Evolutionary conservation across 1,284 basidiomycete genomes (phyloP).

Genomic region (Farysia itapuensis): DNA sequence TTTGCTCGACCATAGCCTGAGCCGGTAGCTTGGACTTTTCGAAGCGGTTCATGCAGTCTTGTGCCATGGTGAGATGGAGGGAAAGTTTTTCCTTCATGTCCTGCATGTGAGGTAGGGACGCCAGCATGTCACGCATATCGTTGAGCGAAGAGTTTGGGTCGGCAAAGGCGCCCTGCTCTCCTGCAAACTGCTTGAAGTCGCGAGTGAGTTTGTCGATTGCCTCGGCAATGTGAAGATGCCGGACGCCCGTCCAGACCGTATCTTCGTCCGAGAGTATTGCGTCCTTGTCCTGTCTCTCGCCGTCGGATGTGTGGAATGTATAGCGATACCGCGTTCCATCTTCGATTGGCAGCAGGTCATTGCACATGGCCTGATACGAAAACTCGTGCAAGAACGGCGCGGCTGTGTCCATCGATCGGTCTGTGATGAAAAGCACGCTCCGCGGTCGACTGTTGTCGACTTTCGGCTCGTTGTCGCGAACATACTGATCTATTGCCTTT

Average conservation of each 20-base stretch:
- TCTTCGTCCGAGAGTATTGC: slow-evolving; percentile 82
- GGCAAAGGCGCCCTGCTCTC: slow-evolving; percentile 83
- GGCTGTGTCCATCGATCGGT: slow-evolving; percentile 88
- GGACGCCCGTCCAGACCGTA: slow-evolving; percentile 84
- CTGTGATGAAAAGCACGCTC: slow-evolving; percentile 84
- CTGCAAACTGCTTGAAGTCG: slow-evolving; percentile 90
- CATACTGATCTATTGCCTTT: slow-evolving; percentile 40
- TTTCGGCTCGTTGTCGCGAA: slow-evolving; percentile 63
- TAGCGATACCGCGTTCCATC: slow-evolving; percentile 83
- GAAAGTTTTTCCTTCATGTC: slow-evolving; percentile 96
- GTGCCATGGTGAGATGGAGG: slow-evolving; percentile 92
- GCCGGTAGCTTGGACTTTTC: slow-evolving; percentile 81
- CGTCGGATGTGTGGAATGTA: slow-evolving; percentile 62
- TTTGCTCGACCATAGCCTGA: slow-evolving; percentile 90
- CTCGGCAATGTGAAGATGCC: slow-evolving; percentile 98
- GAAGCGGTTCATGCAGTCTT: slow-evolving; percentile 93
- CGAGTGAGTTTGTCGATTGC: slow-evolving; percentile 93
- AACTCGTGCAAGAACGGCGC: slow-evolving; percentile 95
- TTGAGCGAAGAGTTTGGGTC: slow-evolving; percentile 75
- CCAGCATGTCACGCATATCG: slow-evolving; percentile 99
- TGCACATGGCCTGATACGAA: slow-evolving; percentile 98
- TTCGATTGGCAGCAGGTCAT: slow-evolving; percentile 81
- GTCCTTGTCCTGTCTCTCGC: slow-evolving; percentile 81
- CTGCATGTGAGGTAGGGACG: slow-evolving; percentile 89
- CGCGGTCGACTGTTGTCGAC: slow-evolving; percentile 72